Base-by-base conservation (phyloP, 2,329 filamentous ascomycete genomes). In the Arthrinium puccinioides region DNA sequence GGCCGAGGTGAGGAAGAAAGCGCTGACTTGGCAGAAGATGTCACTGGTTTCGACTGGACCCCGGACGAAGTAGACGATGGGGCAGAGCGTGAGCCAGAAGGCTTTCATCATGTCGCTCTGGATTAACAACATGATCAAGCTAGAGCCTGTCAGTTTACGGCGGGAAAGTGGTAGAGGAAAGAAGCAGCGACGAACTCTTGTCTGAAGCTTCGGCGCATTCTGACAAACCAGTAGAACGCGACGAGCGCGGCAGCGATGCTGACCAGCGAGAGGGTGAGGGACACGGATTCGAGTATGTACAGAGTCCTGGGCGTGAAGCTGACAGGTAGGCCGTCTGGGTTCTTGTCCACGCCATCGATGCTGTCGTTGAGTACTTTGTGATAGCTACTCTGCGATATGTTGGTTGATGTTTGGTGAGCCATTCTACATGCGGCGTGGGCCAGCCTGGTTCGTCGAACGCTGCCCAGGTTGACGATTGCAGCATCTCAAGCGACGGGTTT, bases 61-160 rank as follows among this genome's bases (percentile, higher is more conserved):
- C 5, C 56, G 55, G 2, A 58, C 54, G 23, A 87, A 69, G 15
- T 73, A 72, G 15, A 78, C 70, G 3, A 76, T 61, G 0, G 82
- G 73, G 46, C 79, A 82, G 28, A 84, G 57, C 43, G 87, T 68
- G 43, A 82, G 78, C 74, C 79, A 86, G 3, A 78, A 53, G 3
- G 79, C 74, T 56, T 85, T 84, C 58, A 81, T 74, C 52, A 84
- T 72, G 56, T 88, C 83, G 47, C 81, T 82, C 43, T 79, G 70
- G 32, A 90, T 79, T 11, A 89, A 65, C 26, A 87, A 60, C 69
- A 89, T 77, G 40, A 90, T 82, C 38, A 90, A 69, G 44, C 82
- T 86, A 44, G 9, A 11, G 10, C 10, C 42, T 32, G 24, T 18
- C 21, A 24, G 15, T 18, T 25, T 16, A 32, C 26, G 34, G n/a